These are phyloP conservation scores for Chernovozyma aurita DNA, from an alignment of 1,139 yeast species.

Conservation along the genomic window DNA sequence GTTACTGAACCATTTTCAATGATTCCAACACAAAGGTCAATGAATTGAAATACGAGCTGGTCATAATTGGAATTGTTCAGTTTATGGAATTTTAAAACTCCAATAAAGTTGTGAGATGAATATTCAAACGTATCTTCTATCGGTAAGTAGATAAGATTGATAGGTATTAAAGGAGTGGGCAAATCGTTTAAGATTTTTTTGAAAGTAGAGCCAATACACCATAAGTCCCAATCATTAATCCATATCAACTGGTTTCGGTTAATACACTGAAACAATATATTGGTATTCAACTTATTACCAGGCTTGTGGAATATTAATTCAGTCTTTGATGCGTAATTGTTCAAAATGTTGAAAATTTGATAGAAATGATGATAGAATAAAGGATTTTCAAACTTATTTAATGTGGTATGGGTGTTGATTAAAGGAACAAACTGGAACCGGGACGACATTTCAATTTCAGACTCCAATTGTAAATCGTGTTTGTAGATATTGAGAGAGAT, in stretches of 20 bases:
- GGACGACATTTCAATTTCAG: constrained; percentile 12
- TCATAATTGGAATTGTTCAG: constrained; percentile 8
- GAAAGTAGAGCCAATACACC: constrained; percentile 52
- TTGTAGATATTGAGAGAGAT: constrained; percentile 72
- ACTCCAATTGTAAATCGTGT: constrained; percentile 31
- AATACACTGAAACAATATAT: constrained; percentile 48
- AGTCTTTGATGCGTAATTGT: constrained; percentile 37
- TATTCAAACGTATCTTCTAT: constrained; percentile 40
- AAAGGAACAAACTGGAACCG: neutral
- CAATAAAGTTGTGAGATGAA: constrained; percentile 18
- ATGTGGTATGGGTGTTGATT: constrained; percentile 16
- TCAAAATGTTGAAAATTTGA: constrained; percentile 46
- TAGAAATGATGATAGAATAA: constrained; percentile 41
- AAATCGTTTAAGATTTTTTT: constrained; percentile 44
- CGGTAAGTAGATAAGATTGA: constrained; percentile 41
- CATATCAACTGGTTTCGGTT: constrained; percentile 50
- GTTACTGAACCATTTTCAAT: constrained; percentile 20
- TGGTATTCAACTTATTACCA: constrained; percentile 50
- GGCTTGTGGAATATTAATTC: constrained; percentile 55
- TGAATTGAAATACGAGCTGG: constrained; percentile 31
- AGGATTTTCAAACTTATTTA: too few species aligned
- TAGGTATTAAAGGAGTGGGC: constrained; percentile 42
- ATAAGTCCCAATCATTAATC: constrained; percentile 63
- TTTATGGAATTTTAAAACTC: constrained; percentile 13
- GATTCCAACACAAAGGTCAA: constrained; percentile 36